A percentile compares a stretch with the other conserved stretches of the same genome.
Evolutionary conservation across 2,329 filamentous ascomycete genomes (phyloP).

Genomic region (Pseudogymnoascus sp.): DNA sequence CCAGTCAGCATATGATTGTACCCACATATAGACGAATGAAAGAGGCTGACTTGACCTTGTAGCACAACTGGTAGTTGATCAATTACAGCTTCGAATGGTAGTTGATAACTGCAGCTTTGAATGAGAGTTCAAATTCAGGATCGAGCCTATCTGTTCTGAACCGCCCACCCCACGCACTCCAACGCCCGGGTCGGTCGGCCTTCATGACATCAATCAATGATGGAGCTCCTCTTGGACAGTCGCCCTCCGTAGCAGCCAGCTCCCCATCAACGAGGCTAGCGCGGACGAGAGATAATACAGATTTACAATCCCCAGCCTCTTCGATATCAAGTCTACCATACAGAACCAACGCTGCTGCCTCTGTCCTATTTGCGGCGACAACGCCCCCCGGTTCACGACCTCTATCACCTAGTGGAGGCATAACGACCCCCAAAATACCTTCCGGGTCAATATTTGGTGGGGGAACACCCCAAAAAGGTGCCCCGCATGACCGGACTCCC

Average conservation of each 20-base stretch:
- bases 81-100: background rate
- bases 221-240: constrained; percentile 58
- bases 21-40: background rate
- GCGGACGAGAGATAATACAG: constrained; percentile 48
- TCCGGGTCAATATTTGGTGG: constrained; percentile 52
- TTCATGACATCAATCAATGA: constrained; percentile 64
- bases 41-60: constrained; percentile 3
- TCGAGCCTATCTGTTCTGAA: constrained; percentile 6
- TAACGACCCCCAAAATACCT: constrained; percentile 49
- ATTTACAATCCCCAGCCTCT: constrained; percentile 43
- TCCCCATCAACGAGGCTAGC: constrained; percentile 52
- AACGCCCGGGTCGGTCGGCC: constrained; percentile 17
- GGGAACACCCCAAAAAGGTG: constrained; percentile 27
- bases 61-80: constrained; percentile 6
- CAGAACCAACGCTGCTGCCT: constrained; percentile 49
- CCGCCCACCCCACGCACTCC: background rate
- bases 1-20: background rate
- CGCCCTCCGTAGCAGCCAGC: constrained; percentile 62
- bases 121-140: background rate
- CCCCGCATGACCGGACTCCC: constrained; percentile 18
- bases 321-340: constrained; percentile 45
- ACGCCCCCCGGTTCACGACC: constrained; percentile 63
- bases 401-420: constrained; percentile 56
- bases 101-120: constrained; percentile 1
- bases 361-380: constrained; percentile 58